A percentile compares a stretch with the other conserved stretches of the same genome.
Evolutionary conservation across 1,284 basidiomycete species (phyloP).

Genomic region (Mycosarcoma mackinlayi): DNA sequence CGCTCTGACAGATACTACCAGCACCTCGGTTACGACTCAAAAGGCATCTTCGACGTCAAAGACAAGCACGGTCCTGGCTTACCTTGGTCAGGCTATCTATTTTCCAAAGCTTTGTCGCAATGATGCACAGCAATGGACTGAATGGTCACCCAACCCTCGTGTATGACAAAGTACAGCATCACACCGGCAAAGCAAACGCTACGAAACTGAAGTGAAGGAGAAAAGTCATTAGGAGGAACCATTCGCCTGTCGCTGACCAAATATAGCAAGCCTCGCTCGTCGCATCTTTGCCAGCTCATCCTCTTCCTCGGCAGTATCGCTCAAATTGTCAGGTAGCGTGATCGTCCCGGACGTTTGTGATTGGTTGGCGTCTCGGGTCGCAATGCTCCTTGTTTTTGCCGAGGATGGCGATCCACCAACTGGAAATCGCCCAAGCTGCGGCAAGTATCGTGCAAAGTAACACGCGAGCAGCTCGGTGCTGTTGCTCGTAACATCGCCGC

Average conservation of each 20-base stretch:
- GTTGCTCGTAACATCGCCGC: conserved; percentile 51
- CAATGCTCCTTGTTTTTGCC: background rate
- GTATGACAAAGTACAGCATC: too few species aligned
- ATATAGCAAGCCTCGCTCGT: conserved; percentile 28
- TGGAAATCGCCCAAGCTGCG: conserved; percentile 7
- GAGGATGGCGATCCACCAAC: background rate
- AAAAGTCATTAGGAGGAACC: too few species aligned
- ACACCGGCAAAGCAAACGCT: too few species aligned
- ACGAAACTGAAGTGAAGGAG: too few species aligned
- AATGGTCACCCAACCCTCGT: too few species aligned
- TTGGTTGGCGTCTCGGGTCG: too few species aligned
- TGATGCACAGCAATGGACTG: too few species aligned
- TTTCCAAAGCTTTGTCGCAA: conserved; percentile 12
- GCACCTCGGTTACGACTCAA: conserved; percentile 23
- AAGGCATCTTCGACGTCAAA: conserved; percentile 34
- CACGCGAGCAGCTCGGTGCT: conserved; percentile 53
- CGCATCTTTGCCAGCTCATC: conserved; percentile 29
- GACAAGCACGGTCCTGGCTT: conserved; percentile 40
- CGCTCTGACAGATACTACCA: conserved; percentile 33
- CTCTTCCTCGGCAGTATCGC: background rate
- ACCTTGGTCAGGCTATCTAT: conserved; percentile 41
- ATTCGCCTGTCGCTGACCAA: conserved; percentile 22
- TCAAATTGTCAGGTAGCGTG: too few species aligned
- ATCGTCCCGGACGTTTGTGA: background rate
- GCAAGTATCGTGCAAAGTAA: conserved; percentile 47